Percentiles rank a stretch among this genome's conserved stretches.
These are phyloP conservation scores for Phytopythium vexans DNA, from an alignment of 352 stramenopile species.

Conservation along the genomic window DNA sequence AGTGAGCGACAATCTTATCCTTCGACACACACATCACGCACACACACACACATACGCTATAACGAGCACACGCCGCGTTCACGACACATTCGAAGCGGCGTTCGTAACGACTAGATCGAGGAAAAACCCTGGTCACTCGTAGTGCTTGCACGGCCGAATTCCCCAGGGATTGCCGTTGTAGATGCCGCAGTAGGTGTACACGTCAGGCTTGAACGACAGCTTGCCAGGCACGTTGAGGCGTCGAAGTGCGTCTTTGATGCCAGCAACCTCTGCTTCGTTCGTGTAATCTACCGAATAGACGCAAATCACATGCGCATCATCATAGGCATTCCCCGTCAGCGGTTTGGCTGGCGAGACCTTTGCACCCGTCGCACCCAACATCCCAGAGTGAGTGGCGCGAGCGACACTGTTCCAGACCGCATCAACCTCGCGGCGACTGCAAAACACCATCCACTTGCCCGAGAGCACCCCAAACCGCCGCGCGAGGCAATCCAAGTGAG, in stretches of 20 bases:
- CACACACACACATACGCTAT: too few species aligned
- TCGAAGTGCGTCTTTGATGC: constrained; percentile 3
- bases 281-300: constrained; percentile 13
- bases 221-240: constrained; percentile 2
- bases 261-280: constrained; percentile 2
- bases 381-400: not conserved
- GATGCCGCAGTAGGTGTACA: constrained; percentile 11
- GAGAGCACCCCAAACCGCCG: constrained; percentile 2
- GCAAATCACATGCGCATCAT: constrained; percentile 7
- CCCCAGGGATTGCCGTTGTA: constrained; percentile 8
- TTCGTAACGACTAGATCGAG: too few species aligned
- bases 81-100: too few species aligned
- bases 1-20: too few species aligned
- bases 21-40: too few species aligned
- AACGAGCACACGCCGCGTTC: too few species aligned
- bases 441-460: constrained; percentile 16
- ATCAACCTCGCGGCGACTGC: constrained; percentile 1
- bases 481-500: constrained; percentile 1
- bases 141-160: constrained; percentile 2
- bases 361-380: constrained; percentile 1
- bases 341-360: constrained; percentile 8
- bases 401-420: constrained; percentile 4
- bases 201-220: constrained; percentile 11
- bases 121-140: not conserved
- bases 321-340: not conserved